Conservation (phyloP, 2,329 filamentous ascomycete species). For the Fusarium sp. region DNA sequence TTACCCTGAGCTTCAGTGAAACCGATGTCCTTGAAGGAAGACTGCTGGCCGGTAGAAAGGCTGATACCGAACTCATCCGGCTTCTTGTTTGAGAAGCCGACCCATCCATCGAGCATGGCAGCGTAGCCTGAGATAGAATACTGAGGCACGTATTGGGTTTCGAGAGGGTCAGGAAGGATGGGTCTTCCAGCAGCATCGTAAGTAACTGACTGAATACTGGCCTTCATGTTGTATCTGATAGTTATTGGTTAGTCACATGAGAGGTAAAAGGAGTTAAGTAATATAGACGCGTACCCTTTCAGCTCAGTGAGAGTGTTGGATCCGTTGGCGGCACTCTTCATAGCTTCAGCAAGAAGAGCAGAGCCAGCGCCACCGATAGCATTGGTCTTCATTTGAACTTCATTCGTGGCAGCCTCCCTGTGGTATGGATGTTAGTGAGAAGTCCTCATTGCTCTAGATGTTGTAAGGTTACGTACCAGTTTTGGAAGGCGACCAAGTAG, state of each 20-base stretch:
- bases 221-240: not conserved
- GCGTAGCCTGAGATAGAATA: not conserved
- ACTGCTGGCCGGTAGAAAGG: not conserved
- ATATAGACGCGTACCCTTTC: not conserved
- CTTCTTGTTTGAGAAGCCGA: not conserved
- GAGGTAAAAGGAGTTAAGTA: no score
- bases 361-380: not conserved
- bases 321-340: not conserved
- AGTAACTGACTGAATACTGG: not conserved
- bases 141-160: not conserved
- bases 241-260: rapidly evolving
- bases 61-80: not conserved
- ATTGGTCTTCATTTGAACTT: not conserved
- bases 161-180: not conserved
- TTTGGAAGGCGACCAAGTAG: not conserved
- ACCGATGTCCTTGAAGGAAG: not conserved
- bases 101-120: not conserved
- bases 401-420: not conserved
- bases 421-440: not conserved
- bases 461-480: not conserved
- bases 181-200: not conserved
- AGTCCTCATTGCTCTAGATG: not conserved
- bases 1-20: not conserved
- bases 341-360: not conserved
- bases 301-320: not conserved